phyloP scores from a whole-genome alignment of 257 asterid species.

The Lycium ferocissimum region DNA sequence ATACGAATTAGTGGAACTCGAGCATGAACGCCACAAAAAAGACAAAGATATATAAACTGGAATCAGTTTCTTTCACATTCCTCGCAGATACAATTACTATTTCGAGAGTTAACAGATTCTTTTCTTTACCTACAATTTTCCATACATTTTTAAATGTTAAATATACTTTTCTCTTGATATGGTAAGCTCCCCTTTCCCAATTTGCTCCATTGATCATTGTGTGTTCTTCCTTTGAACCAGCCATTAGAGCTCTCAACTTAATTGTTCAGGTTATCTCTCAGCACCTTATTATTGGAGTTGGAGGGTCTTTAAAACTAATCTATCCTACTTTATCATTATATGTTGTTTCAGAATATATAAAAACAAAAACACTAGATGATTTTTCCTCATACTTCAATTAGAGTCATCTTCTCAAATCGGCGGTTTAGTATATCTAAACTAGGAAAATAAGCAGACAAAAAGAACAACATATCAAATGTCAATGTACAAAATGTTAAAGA shows the following conservation, averaged over 20 bases:
- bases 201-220: not conserved
- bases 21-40: not conserved
- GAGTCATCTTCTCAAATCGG: not conserved
- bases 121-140: not conserved
- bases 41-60: not conserved
- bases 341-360: not conserved
- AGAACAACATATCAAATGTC: not conserved
- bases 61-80: not conserved
- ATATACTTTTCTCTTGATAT: not conserved
- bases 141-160: not conserved
- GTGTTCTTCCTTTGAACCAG: not conserved
- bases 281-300: no score
- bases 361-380: no score
- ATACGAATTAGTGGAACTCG: not conserved
- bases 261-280: not conserved
- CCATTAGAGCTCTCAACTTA: not conserved
- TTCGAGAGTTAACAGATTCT: not conserved
- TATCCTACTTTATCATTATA: not conserved
- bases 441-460: not conserved
- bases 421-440: not conserved
- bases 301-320: no score
- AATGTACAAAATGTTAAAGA: not conserved
- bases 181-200: not conserved
- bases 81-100: not conserved
- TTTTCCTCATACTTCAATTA: not conserved